Base-by-base conservation (phyloP, 2,329 filamentous ascomycete genomes). In the Nigrospora sphaerica region DNA sequence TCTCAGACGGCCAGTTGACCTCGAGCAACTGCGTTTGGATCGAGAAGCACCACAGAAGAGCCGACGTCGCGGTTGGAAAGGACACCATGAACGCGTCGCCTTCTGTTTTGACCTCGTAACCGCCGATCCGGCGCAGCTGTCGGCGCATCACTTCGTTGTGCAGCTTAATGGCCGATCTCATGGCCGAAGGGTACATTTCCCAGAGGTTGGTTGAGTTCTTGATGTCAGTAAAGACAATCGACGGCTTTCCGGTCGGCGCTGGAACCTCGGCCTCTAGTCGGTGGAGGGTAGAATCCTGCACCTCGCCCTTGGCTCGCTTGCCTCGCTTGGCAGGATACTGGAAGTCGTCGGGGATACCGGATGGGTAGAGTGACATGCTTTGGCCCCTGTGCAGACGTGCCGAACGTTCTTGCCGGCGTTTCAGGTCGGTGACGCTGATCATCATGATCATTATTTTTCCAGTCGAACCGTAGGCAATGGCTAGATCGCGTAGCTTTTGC, bases 361-460 rank as follows among this genome's bases (percentile, higher is more conserved):
- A 85, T 1, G 88, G 86, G 44, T 88, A 88, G 67, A 95, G 80
- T 13, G 88, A 89, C 77, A 95, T 85, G 68, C 87, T 95, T 58
- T 90, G 83, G 36, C 88, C 88, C 46, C 88, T 79, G 64, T 86
- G 76, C 50, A 79, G 69, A 71, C 68, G 84, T 65, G 61, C 59
- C 45, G 85, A 86, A 52, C 86, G 80, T 62, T 95, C 87, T 47
- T 77, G 72, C 52, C 89, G 81, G 61, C 88, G 87, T 68, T 95
- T 92, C 45, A 98, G 72, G 60, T 97, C 91, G 46, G 86, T 85
- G 34, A 98, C 86, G 46, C 91, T 92, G 46, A 98, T 83, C 73
- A 98, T 88, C 92, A 97, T 97, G 39, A 98, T 89, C 91, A 97
- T 97, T 52, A 97, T 88, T 70, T 98, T 98, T 60, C 85, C 86